A percentile compares a stretch with the other conserved stretches of the same genome.
These are phyloP conservation scores for Rhodamnia rubescens DNA, from an alignment of 345 rosid species.

Conservation along the genomic window DNA sequence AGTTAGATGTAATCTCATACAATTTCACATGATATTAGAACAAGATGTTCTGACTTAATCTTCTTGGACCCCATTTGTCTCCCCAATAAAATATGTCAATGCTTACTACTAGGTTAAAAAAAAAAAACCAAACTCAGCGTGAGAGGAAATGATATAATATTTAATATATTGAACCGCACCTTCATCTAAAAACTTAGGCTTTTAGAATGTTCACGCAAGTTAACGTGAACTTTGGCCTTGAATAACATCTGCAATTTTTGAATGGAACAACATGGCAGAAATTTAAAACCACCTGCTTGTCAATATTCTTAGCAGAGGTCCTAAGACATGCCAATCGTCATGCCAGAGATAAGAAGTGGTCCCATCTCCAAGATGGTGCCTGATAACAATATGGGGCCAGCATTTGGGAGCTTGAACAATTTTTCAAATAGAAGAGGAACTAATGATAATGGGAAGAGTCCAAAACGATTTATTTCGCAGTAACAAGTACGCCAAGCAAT, in stretches of 20 bases:
- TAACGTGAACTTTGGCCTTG: neutral
- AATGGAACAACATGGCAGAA: neutral
- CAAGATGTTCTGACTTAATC: accelerated
- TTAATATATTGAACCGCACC: too few species aligned
- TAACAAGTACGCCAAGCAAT: neutral
- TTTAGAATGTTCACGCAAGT: too few species aligned
- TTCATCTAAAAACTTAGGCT: too few species aligned
- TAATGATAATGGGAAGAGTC: accelerated
- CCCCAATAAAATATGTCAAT: too few species aligned
- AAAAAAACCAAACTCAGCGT: too few species aligned
- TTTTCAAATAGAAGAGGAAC: accelerated
- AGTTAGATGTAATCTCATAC: too few species aligned
- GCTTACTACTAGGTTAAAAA: too few species aligned
- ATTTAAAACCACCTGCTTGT: neutral
- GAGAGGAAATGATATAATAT: too few species aligned
- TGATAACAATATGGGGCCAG: neutral
- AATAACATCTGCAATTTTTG: neutral
- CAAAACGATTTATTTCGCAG: neutral
- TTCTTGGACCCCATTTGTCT: too few species aligned
- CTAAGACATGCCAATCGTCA: accelerated
- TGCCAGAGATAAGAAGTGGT: accelerated
- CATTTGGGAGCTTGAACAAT: neutral
- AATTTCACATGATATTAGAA: too few species aligned
- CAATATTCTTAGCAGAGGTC: neutral
- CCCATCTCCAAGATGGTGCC: neutral